phyloP scores from a whole-genome alignment of 306 rosid genomes.

The Cicer judaicum region DNA sequence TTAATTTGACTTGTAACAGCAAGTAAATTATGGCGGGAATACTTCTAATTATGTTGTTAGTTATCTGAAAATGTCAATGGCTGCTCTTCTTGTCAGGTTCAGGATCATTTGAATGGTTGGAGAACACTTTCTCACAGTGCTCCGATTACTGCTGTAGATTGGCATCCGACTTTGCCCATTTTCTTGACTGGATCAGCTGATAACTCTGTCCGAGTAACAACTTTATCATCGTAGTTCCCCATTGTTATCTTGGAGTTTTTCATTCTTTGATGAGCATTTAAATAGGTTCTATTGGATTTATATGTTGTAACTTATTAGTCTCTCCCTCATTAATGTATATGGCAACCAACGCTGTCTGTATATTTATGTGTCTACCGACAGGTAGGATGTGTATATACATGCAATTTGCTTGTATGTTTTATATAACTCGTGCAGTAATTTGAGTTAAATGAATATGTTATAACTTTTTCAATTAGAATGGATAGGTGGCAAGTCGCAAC shows the following conservation, averaged over 20 bases:
- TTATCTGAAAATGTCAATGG: constrained; percentile 21
- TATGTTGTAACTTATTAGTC: constrained; percentile 28
- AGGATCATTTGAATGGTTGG: constrained; percentile 66
- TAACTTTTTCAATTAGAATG: not conserved
- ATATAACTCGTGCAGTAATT: not conserved
- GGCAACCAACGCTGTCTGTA: not conserved
- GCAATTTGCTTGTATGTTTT: constrained; percentile 15
- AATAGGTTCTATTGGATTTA: constrained; percentile 16
- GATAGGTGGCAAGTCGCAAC: not conserved
- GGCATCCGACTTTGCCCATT: constrained; percentile 93
- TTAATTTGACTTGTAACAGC: constrained; percentile 6
- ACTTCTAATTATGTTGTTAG: constrained; percentile 11
- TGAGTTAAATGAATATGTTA: not conserved
- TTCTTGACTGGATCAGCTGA: constrained; percentile 96
- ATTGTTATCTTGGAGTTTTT: constrained; percentile 2
- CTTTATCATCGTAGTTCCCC: constrained; percentile 56
- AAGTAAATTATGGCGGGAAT: constrained; percentile 8
- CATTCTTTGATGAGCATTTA: constrained; percentile 34
- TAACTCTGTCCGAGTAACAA: constrained; percentile 85
- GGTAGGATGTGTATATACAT: constrained; percentile 23
- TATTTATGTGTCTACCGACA: constrained; percentile 8
- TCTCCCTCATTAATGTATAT: not conserved
- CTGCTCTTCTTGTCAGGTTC: constrained; percentile 62
- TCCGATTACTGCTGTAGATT: constrained; percentile 86
- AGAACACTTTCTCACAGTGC: constrained; percentile 86